Percentiles rank a stretch among this genome's conserved stretches.
These are phyloP conservation scores for Solanum megistacrolobum DNA, from an alignment of 257 asterid species.

Conservation along the genomic window DNA sequence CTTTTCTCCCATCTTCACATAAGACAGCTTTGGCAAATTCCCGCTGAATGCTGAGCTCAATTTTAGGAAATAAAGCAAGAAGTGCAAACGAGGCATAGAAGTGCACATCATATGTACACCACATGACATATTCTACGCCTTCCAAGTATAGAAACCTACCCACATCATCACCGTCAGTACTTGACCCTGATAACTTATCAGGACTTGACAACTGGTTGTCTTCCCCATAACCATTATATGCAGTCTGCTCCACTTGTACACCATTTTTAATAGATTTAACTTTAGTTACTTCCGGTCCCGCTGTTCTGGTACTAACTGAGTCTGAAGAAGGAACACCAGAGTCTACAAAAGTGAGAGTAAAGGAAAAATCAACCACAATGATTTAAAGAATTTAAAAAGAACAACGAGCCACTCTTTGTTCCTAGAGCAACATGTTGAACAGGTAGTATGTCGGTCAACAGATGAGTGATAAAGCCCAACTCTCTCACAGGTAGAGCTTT, in stretches of 20 bases:
- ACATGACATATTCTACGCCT: constrained; percentile 96
- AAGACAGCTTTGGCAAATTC: constrained; percentile 90
- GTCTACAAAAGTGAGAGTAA: constrained; percentile 27
- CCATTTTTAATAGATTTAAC: constrained; percentile 18
- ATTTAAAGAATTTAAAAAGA: background rate
- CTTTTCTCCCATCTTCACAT: constrained; percentile 66
- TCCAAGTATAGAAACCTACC: constrained; percentile 89
- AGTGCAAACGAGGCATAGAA: constrained; percentile 98
- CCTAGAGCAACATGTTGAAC: background rate
- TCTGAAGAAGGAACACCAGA: constrained; percentile 49
- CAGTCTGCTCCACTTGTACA: constrained; percentile 8
- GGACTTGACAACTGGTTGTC: constrained; percentile 21
- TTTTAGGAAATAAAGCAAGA: constrained; percentile 85
- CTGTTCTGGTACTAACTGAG: constrained; percentile 1
- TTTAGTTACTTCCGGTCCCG: constrained; percentile 19
- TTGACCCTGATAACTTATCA: constrained; percentile 17
- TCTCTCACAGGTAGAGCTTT: background rate
- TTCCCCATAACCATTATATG: constrained; percentile 18
- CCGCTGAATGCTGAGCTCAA: constrained; percentile 92
- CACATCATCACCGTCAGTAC: constrained; percentile 40
- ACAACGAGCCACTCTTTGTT: background rate
- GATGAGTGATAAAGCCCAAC: background rate
- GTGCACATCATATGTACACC: constrained; percentile 99
- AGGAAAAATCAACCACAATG: background rate
- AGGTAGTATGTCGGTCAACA: background rate